Conservation (phyloP, 2,329 filamentous ascomycete species). For the Xylariaceae sp. region DNA sequence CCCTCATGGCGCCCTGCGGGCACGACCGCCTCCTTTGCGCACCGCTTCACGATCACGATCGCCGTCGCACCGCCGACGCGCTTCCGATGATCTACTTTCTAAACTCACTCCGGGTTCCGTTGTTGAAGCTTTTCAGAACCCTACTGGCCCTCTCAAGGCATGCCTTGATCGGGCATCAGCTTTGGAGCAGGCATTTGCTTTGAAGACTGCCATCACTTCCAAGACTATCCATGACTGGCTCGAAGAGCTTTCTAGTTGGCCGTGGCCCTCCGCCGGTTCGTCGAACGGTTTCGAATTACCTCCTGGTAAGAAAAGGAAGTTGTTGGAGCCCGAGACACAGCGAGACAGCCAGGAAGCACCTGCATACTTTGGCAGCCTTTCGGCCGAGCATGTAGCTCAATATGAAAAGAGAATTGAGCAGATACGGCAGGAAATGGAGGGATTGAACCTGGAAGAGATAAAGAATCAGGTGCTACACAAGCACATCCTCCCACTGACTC, state of each 20-base stretch:
- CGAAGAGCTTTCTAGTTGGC: slow-evolving; percentile 60
- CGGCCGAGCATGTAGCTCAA: slow-evolving; percentile 54
- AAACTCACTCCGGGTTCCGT: slow-evolving; percentile 57
- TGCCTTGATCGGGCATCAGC: slow-evolving; percentile 60
- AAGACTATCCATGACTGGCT: slow-evolving; percentile 70
- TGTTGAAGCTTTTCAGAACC: slow-evolving; percentile 53
- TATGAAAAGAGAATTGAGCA: slow-evolving; percentile 71
- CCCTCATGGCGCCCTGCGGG: slow-evolving; percentile 36
- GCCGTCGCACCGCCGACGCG: slow-evolving; percentile 41
- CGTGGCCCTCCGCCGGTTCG: slow-evolving; percentile 47
- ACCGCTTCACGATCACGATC: slow-evolving; percentile 36
- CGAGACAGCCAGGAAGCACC: slow-evolving; percentile 19
- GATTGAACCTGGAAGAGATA: slow-evolving; percentile 75
- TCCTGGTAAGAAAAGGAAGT: slow-evolving; percentile 37
- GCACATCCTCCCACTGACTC: slow-evolving; percentile 61
- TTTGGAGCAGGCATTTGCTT: slow-evolving; percentile 65
- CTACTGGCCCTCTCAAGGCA: slow-evolving; percentile 47
- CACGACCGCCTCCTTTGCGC: slow-evolving; percentile 39
- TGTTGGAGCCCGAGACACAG: slow-evolving; percentile 27
- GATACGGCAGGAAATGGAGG: slow-evolving; percentile 64
- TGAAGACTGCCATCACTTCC: slow-evolving; percentile 64
- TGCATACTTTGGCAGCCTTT: slow-evolving; percentile 65
- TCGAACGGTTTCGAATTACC: slow-evolving; percentile 52
- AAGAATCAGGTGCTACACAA: slow-evolving; percentile 82
- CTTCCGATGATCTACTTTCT: slow-evolving; percentile 54